Conservation (phyloP, 257 asterid genomes). For the Avicennia marina region DNA sequence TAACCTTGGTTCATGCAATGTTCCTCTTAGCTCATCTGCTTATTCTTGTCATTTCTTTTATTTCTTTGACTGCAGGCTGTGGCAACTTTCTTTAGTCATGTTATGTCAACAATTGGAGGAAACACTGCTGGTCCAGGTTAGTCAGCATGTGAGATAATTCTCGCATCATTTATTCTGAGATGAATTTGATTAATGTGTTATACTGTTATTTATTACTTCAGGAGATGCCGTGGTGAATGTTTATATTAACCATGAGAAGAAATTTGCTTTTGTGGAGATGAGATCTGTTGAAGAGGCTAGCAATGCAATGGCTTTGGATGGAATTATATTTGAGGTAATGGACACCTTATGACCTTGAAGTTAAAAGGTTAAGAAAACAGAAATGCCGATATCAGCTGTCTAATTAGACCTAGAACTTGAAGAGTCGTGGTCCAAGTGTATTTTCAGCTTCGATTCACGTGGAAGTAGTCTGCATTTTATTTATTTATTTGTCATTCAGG, state of each 20-base stretch:
- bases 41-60: background rate
- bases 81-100: slow-evolving; percentile 94
- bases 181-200: background rate
- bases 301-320: slow-evolving; percentile 97
- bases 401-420: no score
- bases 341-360: no score
- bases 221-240: slow-evolving; percentile 99
- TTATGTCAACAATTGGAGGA: slow-evolving; percentile 95
- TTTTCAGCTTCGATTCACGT: background rate
- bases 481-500: slow-evolving; percentile 38
- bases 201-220: slow-evolving; percentile 27
- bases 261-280: slow-evolving; percentile 97
- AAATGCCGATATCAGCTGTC: no score
- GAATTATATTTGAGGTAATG: slow-evolving; percentile 88
- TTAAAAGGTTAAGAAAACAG: no score
- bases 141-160: slow-evolving; percentile 1
- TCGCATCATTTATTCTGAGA: background rate
- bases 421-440: no score
- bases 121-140: slow-evolving; percentile 99
- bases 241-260: slow-evolving; percentile 90
- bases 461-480: background rate
- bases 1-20: background rate
- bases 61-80: slow-evolving; percentile 58
- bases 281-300: slow-evolving; percentile 99
- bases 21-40: background rate